Conservation (phyloP, 139 green algal species). For the Gonium pectorale region DNA sequence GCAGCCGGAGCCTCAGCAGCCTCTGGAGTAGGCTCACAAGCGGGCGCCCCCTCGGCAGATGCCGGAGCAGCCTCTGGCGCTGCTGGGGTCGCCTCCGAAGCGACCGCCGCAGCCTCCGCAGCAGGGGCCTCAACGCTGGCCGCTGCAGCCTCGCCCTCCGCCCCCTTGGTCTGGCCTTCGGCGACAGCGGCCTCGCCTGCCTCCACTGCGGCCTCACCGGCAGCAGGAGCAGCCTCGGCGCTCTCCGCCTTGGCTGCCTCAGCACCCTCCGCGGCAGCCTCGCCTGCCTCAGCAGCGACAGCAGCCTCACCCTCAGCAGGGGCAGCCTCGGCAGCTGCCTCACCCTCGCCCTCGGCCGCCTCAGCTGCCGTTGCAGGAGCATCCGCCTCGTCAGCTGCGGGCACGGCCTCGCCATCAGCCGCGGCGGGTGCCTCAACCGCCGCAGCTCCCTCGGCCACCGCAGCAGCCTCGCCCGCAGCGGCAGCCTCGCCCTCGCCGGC, state of each 20-base stretch:
- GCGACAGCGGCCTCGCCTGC: slow-evolving; percentile 33
- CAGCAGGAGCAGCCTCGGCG: too few species aligned
- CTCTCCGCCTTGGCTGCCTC: too few species aligned
- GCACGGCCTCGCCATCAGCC: slow-evolving; percentile 6
- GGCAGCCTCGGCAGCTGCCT: background rate
- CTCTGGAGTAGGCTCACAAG: slow-evolving; percentile 8
- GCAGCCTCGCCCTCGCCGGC: slow-evolving; percentile 17
- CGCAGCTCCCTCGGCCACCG: background rate
- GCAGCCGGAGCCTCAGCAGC: background rate
- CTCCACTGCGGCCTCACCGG: too few species aligned
- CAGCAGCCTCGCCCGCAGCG: slow-evolving; percentile 34
- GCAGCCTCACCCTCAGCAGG: slow-evolving; percentile 1
- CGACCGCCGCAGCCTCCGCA: too few species aligned
- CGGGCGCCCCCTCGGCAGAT: background rate
- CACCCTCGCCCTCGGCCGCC: background rate
- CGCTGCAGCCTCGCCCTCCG: background rate
- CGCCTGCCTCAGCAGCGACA: background rate
- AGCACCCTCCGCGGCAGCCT: slow-evolving; percentile 28
- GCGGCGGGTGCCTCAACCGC: background rate
- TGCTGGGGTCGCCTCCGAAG: too few species aligned
- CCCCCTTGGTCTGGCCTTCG: slow-evolving; percentile 1
- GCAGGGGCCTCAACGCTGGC: background rate
- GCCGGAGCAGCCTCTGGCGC: too few species aligned
- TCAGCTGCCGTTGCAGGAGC: background rate
- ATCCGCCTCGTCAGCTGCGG: background rate